Conservation (phyloP, 2,329 filamentous ascomycete genomes). For the Furcasterigmium sp. region DNA sequence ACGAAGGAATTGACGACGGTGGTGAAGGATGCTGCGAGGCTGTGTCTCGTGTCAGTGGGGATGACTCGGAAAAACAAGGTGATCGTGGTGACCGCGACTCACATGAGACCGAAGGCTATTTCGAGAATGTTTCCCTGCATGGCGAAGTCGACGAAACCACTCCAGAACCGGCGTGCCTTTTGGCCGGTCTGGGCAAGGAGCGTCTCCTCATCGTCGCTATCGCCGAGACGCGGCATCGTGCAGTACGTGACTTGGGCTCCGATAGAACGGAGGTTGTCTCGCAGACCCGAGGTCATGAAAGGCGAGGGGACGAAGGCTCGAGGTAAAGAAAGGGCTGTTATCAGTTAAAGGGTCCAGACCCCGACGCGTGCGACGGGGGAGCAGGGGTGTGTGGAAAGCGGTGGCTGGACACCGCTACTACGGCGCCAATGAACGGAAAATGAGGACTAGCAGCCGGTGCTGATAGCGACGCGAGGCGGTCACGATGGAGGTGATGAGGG, state of each 20-base stretch:
- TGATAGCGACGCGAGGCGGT: no score
- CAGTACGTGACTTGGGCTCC: neutral
- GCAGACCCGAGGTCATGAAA: neutral
- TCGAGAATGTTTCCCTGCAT: conserved; percentile 71
- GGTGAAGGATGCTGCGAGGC: conserved; percentile 66
- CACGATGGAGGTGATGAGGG: no score
- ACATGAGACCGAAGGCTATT: conserved; percentile 73
- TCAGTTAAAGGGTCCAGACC: no score
- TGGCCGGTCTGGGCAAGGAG: conserved; percentile 42
- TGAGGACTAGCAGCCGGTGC: no score
- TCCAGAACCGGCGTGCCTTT: conserved; percentile 46
- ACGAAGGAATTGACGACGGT: conserved; percentile 68
- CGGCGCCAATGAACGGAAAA: no score
- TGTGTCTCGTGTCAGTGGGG: no score
- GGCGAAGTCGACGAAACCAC: conserved; percentile 67
- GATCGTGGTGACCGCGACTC: conserved; percentile 21
- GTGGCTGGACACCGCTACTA: no score
- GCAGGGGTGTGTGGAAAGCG: no score
- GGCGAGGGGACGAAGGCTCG: no score
- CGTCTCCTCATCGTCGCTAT: conserved; percentile 28
- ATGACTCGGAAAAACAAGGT: no score
- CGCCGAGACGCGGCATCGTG: conserved; percentile 21
- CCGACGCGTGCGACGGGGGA: no score
- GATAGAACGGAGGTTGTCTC: neutral
- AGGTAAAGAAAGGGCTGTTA: no score